Conservation (phyloP, 768 basidiomycete species). For the Gymnopilus junonius region DNA sequence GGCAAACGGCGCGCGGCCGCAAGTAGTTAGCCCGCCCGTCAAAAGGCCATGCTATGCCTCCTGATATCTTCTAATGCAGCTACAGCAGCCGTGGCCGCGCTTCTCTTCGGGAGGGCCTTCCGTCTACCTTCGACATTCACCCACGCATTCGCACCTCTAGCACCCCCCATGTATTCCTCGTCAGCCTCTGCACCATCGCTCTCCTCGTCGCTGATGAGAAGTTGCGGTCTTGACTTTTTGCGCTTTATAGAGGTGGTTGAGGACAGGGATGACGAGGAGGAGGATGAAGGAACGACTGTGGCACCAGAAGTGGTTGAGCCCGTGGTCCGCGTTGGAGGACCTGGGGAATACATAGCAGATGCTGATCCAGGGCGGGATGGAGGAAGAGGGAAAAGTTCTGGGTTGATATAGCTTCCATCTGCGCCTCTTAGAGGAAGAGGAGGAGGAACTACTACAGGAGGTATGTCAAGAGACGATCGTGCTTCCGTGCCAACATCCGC, state of each 20-base stretch:
- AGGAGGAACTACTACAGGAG: constrained; percentile 17
- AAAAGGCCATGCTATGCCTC: constrained; percentile 72
- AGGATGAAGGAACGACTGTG: constrained; percentile 18
- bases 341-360: constrained; percentile 35
- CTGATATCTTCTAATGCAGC: constrained; percentile 56
- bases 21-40: constrained; percentile 16
- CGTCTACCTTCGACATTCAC: constrained; percentile 61
- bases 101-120: constrained; percentile 40
- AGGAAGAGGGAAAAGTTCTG: constrained; percentile 41
- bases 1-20: not conserved
- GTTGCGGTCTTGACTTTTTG: constrained; percentile 57
- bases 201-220: constrained; percentile 48
- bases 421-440: constrained; percentile 32
- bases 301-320: constrained; percentile 32
- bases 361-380: constrained; percentile 39
- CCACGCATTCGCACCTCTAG: constrained; percentile 40
- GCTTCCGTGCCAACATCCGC: constrained; percentile 42
- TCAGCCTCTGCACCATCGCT: constrained; percentile 77
- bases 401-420: constrained; percentile 32
- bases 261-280: constrained; percentile 26
- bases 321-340: constrained; percentile 33
- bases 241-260: constrained; percentile 41
- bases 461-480: constrained; percentile 42
- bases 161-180: constrained; percentile 53
- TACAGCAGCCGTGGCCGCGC: constrained; percentile 30